Percentiles rank a stretch among this genome's conserved stretches.
Conservation (phyloP, 1,284 basidiomycete species). For the Puccinia sorghi region DNA sequence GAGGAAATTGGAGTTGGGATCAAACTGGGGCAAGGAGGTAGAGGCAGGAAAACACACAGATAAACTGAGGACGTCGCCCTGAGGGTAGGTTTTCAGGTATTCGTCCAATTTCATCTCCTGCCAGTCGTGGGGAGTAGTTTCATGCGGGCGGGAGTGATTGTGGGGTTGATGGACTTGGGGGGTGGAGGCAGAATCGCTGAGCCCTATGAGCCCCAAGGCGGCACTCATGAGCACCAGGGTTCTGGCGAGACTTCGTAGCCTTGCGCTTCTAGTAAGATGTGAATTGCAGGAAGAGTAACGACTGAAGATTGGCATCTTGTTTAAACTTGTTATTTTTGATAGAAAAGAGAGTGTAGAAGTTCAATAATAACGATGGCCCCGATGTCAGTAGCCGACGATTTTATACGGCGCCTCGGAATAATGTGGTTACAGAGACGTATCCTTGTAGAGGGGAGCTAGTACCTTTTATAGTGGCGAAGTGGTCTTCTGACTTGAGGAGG, state of each 20-base stretch:
- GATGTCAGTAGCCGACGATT: background rate
- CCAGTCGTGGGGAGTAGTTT: conserved; percentile 34
- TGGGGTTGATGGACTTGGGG: background rate
- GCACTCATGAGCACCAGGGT: conserved; percentile 15
- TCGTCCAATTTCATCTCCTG: conserved; percentile 34
- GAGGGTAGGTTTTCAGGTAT: conserved; percentile 43
- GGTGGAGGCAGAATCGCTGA: conserved; percentile 4
- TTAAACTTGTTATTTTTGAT: background rate
- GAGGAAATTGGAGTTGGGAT: background rate
- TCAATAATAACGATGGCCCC: background rate
- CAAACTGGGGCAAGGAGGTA: background rate
- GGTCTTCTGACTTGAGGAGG: background rate
- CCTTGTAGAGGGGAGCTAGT: no score
- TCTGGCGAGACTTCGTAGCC: background rate
- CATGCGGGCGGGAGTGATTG: background rate
- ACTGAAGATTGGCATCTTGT: background rate
- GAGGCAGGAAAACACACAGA: conserved; percentile 13
- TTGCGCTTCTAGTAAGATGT: background rate
- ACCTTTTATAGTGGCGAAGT: background rate
- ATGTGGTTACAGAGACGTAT: background rate
- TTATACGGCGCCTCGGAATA: background rate
- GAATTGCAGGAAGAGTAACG: background rate
- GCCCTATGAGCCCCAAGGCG: conserved; percentile 1
- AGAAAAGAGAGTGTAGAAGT: background rate
- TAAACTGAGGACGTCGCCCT: conserved; percentile 41